A percentile compares a stretch with the other conserved stretches of the same genome.
Evolutionary conservation across 2,329 filamentous ascomycete species (phyloP).

Genomic region (Exophiala sp.): DNA sequence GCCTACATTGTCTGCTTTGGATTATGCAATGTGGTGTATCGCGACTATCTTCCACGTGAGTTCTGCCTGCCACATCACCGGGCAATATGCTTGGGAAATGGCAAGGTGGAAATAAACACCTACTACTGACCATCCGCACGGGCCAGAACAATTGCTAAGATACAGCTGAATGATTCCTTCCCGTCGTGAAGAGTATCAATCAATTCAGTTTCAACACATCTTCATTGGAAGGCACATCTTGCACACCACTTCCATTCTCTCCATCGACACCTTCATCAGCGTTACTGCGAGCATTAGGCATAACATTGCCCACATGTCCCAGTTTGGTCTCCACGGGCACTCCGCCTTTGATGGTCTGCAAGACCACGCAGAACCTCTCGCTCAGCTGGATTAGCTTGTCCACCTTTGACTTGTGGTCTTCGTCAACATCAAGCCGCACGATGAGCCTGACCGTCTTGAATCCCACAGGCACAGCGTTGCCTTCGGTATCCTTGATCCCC

Average conservation of each 20-base stretch:
- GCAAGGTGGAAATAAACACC: no score
- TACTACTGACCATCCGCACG: no score
- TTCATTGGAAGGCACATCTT: constrained; percentile 15
- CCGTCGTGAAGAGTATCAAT: neutral
- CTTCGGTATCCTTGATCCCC: constrained; percentile 41
- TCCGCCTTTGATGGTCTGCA: constrained; percentile 40
- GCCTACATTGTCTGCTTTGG: no score
- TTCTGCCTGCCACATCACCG: no score
- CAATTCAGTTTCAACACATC: constrained; percentile 16
- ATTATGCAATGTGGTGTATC: no score
- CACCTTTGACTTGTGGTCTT: constrained; percentile 40
- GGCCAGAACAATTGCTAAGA: no score
- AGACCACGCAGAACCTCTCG: constrained; percentile 49
- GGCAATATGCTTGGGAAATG: no score
- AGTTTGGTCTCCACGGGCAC: constrained; percentile 34
- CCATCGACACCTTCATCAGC: neutral
- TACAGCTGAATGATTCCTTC: no score
- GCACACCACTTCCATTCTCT: constrained; percentile 2
- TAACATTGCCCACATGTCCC: constrained; percentile 6
- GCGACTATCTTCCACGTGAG: no score
- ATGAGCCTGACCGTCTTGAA: constrained; percentile 46
- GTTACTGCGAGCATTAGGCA: constrained; percentile 3
- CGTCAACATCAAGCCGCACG: constrained; percentile 43
- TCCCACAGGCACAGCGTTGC: constrained; percentile 43
- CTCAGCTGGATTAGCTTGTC: constrained; percentile 48